Evolutionary conservation across 192 early-diverging fungal genomes (phyloP), one percentile per base, ranked within the genome.

Genomic region (Rhizophagus sp.): DNA sequence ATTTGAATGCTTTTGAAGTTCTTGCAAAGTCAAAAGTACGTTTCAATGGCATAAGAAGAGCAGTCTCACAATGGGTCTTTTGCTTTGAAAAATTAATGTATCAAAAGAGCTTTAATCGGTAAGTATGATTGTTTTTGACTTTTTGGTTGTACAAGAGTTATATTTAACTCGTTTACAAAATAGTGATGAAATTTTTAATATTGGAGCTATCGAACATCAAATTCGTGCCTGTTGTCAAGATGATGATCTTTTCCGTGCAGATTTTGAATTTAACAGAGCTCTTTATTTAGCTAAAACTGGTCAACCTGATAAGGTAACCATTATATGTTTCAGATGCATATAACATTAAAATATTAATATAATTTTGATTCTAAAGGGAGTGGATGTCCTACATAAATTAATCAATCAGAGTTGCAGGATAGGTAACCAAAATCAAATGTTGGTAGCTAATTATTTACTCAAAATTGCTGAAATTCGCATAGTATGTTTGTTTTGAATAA

Each of bases 391-490:
- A 25, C 52, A 71, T 5, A 22, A 36, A 25, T 61, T 79, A 41
- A 79, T 71, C 57, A 27, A 79, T 19, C 27, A 79, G 9, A 79
- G 78, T 39, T 71, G 50, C 33, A 62, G 68, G 22, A 39, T 67
- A 15, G 61, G 52, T 61, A 71, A 68, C 36, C 47, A 34, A 39
- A 79, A 79, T 62, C 78, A 79, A 61, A 79, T 79, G 78, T 12
- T 71, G 17, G 49, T 71, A 7, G 49, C 78, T 9, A 79, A 71
- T 62, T 71, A 79, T 71, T 52, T 62, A 10, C 27, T 79, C 15
- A 79, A 79, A 71, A 25, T 79, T 61, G 78, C 78, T 36, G 50
- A 79, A 71, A 79, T 79, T 50, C 62, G 30, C 12, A 79, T 79
- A 44, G 78, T 79, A 69, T 57, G 34, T 61, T n/a, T 34, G 62